Base-by-base conservation (phyloP, 192 early-diverging fungal species). In the Coemansia sp. region DNA sequence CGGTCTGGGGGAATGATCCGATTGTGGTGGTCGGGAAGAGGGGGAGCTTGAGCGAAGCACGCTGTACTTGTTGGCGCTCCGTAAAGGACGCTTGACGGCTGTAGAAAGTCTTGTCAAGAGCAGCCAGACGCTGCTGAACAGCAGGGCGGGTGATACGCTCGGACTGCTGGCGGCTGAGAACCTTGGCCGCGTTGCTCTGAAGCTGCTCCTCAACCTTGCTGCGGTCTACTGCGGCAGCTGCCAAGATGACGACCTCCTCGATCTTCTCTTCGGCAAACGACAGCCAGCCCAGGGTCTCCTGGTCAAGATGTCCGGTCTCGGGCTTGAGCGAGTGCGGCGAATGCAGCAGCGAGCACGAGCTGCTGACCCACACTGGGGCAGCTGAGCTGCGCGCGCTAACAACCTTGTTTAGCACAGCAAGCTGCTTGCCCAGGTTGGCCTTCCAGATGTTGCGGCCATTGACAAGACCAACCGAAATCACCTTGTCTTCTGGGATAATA, bases 371-470 rank as follows among this genome's bases (percentile, higher is more conserved):
- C 38, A 87, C 65, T 29, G 92, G 90, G 50, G 93, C 78, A 42
- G 84, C 85, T 22, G 64, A 56, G 36, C 42, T 51, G 57, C 80
- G 80, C 1, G 74, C 80, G 5, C 16, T 60, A 45, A 93, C 84
- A 48, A 93, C 89, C 62, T 87, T 83, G 56, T 86, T 57, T 63
- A 88, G 91, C 16, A 86, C 68, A 17, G 71, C 80, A 33, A 98
- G 84, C 56, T 92, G 89, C 63, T 84, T 77, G 63, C 75, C 84
- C 49, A 96, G 75, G 84, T 97, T 91, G 64, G 89, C 85, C 85
- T 95, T 96, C 96, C 96, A 99, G 81, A 99, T 90, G 88, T 99
- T 97, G 67, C 96, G 91, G 45, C 96, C 96, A 81, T 97, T 90
- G 63, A 99, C 87, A 48, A 99, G 84, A 77, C 96, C 96, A 60